These are phyloP conservation scores for Pneumocystis canis DNA, from an alignment of 1,139 yeast genomes.

Conservation along the genomic window DNA sequence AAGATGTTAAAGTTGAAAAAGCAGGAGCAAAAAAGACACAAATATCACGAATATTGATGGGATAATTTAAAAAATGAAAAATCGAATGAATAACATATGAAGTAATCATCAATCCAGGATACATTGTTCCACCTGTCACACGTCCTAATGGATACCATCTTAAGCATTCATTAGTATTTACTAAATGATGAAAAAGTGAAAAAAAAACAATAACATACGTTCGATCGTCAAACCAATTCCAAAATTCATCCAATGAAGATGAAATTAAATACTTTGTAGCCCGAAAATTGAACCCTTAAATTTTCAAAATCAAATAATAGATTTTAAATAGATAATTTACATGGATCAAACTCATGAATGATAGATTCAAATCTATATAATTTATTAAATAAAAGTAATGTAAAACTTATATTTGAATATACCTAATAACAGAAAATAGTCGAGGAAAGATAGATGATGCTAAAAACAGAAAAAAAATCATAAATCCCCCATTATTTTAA, in stretches of 20 bases:
- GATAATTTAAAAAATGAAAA: slow-evolving; percentile 51
- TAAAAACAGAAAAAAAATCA: background rate
- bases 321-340: slow-evolving; percentile 8
- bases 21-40: slow-evolving; percentile 96
- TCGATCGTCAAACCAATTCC: slow-evolving; percentile 97
- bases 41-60: slow-evolving; percentile 85
- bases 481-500: background rate
- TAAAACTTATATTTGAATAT: background rate
- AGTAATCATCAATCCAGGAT: slow-evolving; percentile 97
- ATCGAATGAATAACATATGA: slow-evolving; percentile 77
- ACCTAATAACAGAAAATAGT: slow-evolving; percentile 38
- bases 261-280: background rate
- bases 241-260: slow-evolving; percentile 36
- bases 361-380: slow-evolving; percentile 70
- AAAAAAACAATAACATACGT: background rate
- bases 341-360: slow-evolving; percentile 64
- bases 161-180: background rate
- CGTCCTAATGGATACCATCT: slow-evolving; percentile 99
- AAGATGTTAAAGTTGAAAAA: slow-evolving; percentile 84
- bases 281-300: background rate
- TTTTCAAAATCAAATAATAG: background rate
- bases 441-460: background rate
- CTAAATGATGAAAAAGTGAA: background rate
- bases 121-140: slow-evolving; percentile 96
- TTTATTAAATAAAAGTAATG: background rate